Evolutionary conservation across 805 yeast genomes (phyloP), one percentile per base, ranked within the genome.

Genomic region (Monosporozyma servazzii): DNA sequence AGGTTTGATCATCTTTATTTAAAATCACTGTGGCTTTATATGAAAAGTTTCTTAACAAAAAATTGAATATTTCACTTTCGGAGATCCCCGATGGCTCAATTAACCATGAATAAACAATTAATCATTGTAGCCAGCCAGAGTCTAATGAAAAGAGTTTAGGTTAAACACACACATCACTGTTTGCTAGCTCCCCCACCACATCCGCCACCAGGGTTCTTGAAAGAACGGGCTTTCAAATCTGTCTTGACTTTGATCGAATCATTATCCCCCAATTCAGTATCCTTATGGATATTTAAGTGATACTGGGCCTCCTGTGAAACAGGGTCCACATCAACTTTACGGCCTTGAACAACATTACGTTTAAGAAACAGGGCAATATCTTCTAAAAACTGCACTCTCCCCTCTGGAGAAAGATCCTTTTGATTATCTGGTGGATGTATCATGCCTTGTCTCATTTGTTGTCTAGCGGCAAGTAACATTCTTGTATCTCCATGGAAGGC

Each of bases 261-360:
- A 65, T 91, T 91, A 63, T 89, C 96, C 18, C 97, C 98, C 49
- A 91, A 72, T 68, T 91, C 98, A 0, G 95, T 86, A 47, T 84
- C 80, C 47, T 79, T 69, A 63, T 88, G 96, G 58, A 91, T 82
- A 57, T 84, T 84, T 60, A 91, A 73, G 48, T 61, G 64, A 31
- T 63, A 67, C 9, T 54, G 56, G 15, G 62, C 57, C 40, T 58
- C 56, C 1, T 36, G 33, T 5, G 48, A 20, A 36, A 29, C 48
- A 8, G 47, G 4, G n/a, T 36, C 51, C 6, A 37, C 49, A 11
- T 53, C 71, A 2, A 61, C 66, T 58, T 70, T 75, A 54, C 69
- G 72, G 7, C 95, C 98, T 69, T 91, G 99, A 3, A 91, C 97
- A n/a, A 91, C 74, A 66, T 91, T 91, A 53, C 75, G 73, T 47